These are phyloP conservation scores for Colletotrichum higginsianum DNA, from an alignment of 2,329 filamentous ascomycete genomes.

Conservation along the genomic window DNA sequence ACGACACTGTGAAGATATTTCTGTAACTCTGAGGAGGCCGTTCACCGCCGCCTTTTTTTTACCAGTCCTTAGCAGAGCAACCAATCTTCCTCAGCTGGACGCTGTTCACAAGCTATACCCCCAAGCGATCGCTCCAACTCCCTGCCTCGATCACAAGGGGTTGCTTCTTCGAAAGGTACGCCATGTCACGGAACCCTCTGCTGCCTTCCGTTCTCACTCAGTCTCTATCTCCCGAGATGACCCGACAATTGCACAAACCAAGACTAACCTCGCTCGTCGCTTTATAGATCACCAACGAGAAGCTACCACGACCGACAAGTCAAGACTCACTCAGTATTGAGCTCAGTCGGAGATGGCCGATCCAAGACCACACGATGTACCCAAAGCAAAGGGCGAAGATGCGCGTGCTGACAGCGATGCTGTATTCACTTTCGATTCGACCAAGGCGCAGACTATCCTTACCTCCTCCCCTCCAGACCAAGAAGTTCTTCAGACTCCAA, in stretches of 20 bases:
- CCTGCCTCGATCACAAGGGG: not conserved
- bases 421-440: conserved; percentile 59
- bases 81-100: not conserved
- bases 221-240: not conserved
- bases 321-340: not conserved
- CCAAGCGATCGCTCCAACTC: not conserved
- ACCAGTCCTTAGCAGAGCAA: not conserved
- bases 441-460: conserved; percentile 56
- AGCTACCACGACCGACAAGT: not conserved
- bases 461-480: conserved; percentile 61
- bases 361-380: conserved; percentile 49
- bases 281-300: not conserved
- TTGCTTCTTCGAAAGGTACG: conserved; percentile 1
- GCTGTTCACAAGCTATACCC: not conserved
- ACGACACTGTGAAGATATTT: not conserved
- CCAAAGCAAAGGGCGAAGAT: conserved; percentile 55
- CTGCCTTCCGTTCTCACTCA: not conserved
- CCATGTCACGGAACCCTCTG: too few relatives aligned
- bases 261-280: not conserved
- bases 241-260: not conserved
- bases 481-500: conserved; percentile 64
- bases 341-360: conserved; percentile 50
- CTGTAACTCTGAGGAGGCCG: not conserved
- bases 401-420: conserved; percentile 60
- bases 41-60: not conserved